These are phyloP conservation scores for Candida ascalaphidarum DNA, from an alignment of 805 yeast genomes.

Conservation along the genomic window DNA sequence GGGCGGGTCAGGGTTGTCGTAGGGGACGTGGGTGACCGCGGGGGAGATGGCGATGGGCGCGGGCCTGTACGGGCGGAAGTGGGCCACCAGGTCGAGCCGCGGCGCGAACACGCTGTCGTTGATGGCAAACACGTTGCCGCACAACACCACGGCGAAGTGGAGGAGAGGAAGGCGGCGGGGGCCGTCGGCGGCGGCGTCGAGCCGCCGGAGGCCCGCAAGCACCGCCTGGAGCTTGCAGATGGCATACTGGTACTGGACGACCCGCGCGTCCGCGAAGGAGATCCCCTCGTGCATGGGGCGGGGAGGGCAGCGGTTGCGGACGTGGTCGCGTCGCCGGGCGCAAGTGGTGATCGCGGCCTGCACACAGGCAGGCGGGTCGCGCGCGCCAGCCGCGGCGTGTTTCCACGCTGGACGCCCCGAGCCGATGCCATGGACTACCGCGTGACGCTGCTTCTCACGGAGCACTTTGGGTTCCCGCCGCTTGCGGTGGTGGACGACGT, in stretches of 20 bases:
- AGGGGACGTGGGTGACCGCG: constrained; percentile 31
- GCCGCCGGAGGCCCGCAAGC: constrained; percentile 19
- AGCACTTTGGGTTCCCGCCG: constrained; percentile 82
- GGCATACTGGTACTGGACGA: constrained; percentile 52
- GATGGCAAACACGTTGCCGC: constrained; percentile 26
- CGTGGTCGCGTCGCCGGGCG: too few relatives aligned
- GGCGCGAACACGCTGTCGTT: constrained; percentile 23
- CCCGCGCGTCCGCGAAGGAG: constrained; percentile 45
- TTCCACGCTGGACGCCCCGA: constrained; percentile 7
- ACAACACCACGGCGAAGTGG: constrained; percentile 24
- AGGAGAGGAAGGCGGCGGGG: constrained; percentile 14
- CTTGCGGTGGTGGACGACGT: constrained; percentile 77
- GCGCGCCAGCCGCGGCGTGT: too few relatives aligned
- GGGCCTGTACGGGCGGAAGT: constrained; percentile 17
- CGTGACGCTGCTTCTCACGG: constrained; percentile 50
- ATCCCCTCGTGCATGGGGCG: too few relatives aligned
- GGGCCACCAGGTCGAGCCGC: constrained; percentile 18
- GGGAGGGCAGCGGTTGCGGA: too few relatives aligned
- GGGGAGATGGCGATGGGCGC: constrained; percentile 19
- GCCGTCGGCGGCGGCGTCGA: constrained; percentile 7
- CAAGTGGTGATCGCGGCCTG: too few relatives aligned
- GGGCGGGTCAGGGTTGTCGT: constrained; percentile 28
- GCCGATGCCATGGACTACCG: constrained; percentile 19
- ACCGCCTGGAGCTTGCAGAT: constrained; percentile 36
- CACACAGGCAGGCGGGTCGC: too few relatives aligned